Percentiles rank a stretch among this genome's conserved stretches.
Conservation (phyloP, 1,139 yeast species). For the Saccharomyces hybrid region DNA sequence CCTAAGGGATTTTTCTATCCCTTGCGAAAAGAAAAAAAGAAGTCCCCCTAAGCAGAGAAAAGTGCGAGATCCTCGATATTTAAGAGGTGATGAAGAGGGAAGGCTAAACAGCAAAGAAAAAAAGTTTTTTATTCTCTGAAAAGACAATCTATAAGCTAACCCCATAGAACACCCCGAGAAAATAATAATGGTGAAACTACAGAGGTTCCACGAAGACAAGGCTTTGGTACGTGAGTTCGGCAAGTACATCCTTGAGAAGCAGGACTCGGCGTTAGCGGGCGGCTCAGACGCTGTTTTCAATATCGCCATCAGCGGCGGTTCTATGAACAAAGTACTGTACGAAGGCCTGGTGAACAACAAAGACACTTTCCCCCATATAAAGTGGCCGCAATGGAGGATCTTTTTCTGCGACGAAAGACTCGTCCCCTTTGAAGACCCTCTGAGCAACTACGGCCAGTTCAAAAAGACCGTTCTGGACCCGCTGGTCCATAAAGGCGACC, state of each 20-base stretch:
- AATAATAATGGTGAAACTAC: too few relatives aligned
- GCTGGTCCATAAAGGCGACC: constrained; percentile 22
- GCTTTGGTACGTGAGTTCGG: constrained; percentile 37
- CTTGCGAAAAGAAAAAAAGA: too few relatives aligned
- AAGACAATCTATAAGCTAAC: too few relatives aligned
- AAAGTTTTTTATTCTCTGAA: too few relatives aligned
- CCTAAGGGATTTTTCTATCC: too few relatives aligned
- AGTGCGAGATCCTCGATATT: too few relatives aligned
- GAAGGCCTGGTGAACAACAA: constrained; percentile 55
- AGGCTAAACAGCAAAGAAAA: too few relatives aligned
- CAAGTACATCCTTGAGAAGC: constrained; percentile 44
- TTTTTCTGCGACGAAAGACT: constrained; percentile 91
- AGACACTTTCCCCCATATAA: constrained; percentile 40
- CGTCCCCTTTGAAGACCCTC: constrained; percentile 73
- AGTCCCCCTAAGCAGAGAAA: too few relatives aligned
- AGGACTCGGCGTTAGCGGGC: constrained; percentile 41
- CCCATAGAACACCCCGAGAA: too few relatives aligned
- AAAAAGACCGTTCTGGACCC: constrained; percentile 65
- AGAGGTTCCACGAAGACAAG: too few relatives aligned
- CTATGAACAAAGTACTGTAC: constrained; percentile 65
- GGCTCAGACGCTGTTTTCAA: constrained; percentile 38
- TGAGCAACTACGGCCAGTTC: constrained; percentile 80
- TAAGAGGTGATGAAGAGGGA: too few relatives aligned
- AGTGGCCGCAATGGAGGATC: constrained; percentile 87
- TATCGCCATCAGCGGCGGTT: constrained; percentile 49